Percentiles rank a stretch among this genome's conserved stretches.
Conservation (phyloP, 108 stramenopile species). For the Thalassiosira profunda region DNA sequence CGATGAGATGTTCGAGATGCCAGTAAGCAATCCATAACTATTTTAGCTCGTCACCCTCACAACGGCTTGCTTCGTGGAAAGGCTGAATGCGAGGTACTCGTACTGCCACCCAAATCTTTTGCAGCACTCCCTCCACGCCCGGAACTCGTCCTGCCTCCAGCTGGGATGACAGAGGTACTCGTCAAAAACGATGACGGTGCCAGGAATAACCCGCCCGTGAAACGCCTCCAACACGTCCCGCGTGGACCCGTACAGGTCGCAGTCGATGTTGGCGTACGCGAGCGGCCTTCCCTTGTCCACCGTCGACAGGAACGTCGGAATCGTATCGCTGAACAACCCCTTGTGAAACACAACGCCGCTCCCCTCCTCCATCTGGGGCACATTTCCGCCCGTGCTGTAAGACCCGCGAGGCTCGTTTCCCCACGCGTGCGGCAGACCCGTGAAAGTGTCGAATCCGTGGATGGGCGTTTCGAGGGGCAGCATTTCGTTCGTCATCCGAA, state of each 20-base stretch:
- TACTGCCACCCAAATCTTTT: constrained; percentile 92
- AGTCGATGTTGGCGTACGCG: constrained; percentile 92
- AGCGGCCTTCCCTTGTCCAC: constrained; percentile 56
- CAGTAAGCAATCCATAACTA: too few species aligned
- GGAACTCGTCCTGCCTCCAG: constrained; percentile 90
- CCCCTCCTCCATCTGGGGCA: constrained; percentile 63
- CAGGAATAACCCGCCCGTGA: constrained; percentile 74
- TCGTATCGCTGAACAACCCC: constrained; percentile 85
- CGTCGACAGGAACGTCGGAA: constrained; percentile 65
- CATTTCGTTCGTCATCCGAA: constrained; percentile 88
- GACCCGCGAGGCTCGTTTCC: constrained; percentile 77
- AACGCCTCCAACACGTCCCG: constrained; percentile 81
- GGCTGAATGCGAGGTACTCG: constrained; percentile 86
- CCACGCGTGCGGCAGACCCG: constrained; percentile 88
- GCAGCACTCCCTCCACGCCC: constrained; percentile 89
- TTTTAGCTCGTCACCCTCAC: constrained; percentile 70
- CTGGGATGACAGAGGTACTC: constrained; percentile 87
- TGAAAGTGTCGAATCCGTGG: constrained; percentile 94
- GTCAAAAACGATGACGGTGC: constrained; percentile 87
- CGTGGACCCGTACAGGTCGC: constrained; percentile 81
- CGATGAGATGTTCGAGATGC: too few species aligned
- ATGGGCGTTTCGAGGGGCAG: constrained; percentile 69
- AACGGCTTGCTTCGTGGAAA: constrained; percentile 84
- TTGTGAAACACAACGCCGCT: constrained; percentile 77
- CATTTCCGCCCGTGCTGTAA: constrained; percentile 80